Evolutionary conservation across 257 asterid species (phyloP).

Genomic region (Ilex asprella): DNA sequence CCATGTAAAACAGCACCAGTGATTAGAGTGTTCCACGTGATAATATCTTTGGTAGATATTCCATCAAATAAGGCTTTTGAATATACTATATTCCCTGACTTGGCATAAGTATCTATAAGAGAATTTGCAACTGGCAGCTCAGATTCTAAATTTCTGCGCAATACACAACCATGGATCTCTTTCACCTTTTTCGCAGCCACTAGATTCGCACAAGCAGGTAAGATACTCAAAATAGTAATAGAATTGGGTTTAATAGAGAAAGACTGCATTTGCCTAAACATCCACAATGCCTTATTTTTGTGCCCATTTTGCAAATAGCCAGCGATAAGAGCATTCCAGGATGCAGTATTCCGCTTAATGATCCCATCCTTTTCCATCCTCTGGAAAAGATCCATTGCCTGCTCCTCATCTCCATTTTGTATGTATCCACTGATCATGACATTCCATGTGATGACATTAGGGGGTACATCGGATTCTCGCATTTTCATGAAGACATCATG

Average conservation of each 20-base stretch:
- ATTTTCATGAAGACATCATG: conserved; percentile 55
- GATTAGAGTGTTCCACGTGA: conserved; percentile 77
- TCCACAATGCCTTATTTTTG: conserved; percentile 49
- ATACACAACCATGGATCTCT: conserved; percentile 64
- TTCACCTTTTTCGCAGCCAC: conserved; percentile 57
- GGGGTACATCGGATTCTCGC: conserved; percentile 46
- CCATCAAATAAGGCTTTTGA: conserved; percentile 45
- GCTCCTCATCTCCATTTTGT: conserved; percentile 70
- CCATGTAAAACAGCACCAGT: conserved; percentile 62
- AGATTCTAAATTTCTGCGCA: conserved; percentile 41
- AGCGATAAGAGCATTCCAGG: conserved; percentile 82
- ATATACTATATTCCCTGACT: conserved; percentile 51
- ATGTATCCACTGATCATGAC: conserved; percentile 69
- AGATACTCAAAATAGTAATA: conserved; percentile 61
- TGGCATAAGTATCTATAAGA: conserved; percentile 58
- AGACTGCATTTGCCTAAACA: conserved; percentile 65
- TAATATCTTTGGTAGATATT: conserved; percentile 49
- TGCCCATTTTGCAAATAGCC: conserved; percentile 56
- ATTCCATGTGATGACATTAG: conserved; percentile 76
- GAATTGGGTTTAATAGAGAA: conserved; percentile 53
- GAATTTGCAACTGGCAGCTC: conserved; percentile 62
- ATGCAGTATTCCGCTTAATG: conserved; percentile 55
- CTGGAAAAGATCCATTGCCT: conserved; percentile 65
- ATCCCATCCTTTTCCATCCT: conserved; percentile 62
- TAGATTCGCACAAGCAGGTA: conserved; percentile 68